Evolutionary conservation across 2,329 filamentous ascomycete species (phyloP).

Genomic region (Ophiostoma montium): DNA sequence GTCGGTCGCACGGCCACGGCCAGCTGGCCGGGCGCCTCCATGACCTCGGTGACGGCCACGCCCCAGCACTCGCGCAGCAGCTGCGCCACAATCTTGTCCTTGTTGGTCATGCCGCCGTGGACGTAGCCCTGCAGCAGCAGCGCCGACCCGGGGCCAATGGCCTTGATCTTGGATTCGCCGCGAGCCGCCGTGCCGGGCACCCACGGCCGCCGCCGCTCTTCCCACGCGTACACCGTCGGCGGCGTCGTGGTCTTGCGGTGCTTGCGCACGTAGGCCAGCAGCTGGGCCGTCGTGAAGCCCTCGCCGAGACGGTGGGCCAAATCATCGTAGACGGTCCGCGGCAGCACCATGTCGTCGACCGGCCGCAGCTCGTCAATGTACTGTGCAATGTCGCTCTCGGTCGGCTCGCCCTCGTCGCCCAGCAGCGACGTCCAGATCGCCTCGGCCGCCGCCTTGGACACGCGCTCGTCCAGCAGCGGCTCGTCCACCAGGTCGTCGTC

Average conservation of each 20-base stretch:
- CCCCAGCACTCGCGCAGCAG: constrained; percentile 37
- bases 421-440: constrained; percentile 7
- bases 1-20: constrained; percentile 25
- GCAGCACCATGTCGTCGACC: constrained; percentile 22
- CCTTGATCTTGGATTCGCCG: not conserved
- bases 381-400: constrained; percentile 24
- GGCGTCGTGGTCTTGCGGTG: not conserved
- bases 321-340: constrained; percentile 26
- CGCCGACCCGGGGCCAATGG: constrained; percentile 5
- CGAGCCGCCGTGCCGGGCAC: constrained; percentile 18
- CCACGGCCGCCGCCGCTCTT: constrained; percentile 29
- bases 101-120: constrained; percentile 17
- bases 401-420: constrained; percentile 9
- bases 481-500: not conserved
- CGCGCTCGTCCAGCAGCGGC: not conserved
- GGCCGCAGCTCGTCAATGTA: constrained; percentile 38
- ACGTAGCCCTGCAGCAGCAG: constrained; percentile 10
- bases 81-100: constrained; percentile 26
- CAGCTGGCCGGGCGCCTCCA: constrained; percentile 27
- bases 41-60: constrained; percentile 31
- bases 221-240: constrained; percentile 22
- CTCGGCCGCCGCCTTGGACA: not conserved
- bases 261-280: constrained; percentile 27
- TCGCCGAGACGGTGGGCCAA: constrained; percentile 25
- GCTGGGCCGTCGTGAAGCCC: constrained; percentile 34